phyloP scores from a whole-genome alignment of 257 asterid genomes.

The Verbena officinalis region DNA sequence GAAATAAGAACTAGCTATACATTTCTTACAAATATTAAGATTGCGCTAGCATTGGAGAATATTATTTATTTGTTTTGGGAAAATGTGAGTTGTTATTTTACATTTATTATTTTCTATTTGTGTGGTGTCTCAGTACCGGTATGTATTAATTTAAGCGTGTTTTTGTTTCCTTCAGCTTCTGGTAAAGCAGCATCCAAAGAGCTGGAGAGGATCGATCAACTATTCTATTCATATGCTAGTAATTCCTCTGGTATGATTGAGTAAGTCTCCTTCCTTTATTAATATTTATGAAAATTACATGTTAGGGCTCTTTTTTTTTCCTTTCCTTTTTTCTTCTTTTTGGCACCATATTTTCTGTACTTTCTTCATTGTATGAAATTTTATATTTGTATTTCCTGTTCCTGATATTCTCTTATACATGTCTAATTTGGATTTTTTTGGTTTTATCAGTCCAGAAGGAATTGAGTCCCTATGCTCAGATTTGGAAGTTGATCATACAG shows the following conservation, averaged over 20 bases:
- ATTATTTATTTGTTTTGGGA: not conserved
- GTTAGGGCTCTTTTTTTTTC: not conserved
- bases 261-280: constrained; percentile 50
- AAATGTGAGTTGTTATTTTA: not conserved
- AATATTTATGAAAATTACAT: constrained; percentile 6
- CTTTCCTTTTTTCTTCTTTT: not conserved
- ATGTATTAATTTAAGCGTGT: constrained; percentile 4
- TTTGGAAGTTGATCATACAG: constrained; percentile 74
- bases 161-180: constrained; percentile 52
- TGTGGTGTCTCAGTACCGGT: not conserved
- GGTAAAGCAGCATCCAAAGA: constrained; percentile 65
- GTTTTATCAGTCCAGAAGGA: constrained; percentile 80
- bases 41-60: no score
- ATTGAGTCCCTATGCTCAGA: constrained; percentile 84
- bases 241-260: constrained; percentile 60
- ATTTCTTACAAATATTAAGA: not conserved
- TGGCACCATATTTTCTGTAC: not conserved
- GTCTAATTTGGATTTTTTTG: constrained; percentile 23
- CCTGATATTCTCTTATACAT: constrained; percentile 11
- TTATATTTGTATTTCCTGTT: constrained; percentile 10
- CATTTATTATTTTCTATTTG: not conserved
- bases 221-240: constrained; percentile 58
- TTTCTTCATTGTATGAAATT: constrained; percentile 9
- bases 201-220: constrained; percentile 55
- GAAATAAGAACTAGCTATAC: no score